These are phyloP conservation scores for Talaromyces stipitatus DNA, from an alignment of 495 filamentous ascomycete genomes.

Conservation along the genomic window DNA sequence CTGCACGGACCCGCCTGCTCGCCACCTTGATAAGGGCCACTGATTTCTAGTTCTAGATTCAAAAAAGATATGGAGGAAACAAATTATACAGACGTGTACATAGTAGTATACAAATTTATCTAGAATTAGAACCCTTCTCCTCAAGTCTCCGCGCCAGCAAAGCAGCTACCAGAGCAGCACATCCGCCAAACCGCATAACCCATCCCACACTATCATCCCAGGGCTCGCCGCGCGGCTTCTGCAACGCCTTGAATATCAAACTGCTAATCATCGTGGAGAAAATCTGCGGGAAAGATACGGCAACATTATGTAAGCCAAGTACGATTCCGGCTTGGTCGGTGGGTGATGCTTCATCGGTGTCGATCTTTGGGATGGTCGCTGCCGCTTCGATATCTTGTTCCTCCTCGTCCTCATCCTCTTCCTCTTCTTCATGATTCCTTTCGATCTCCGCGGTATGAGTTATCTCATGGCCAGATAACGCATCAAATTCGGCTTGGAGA, in stretches of 20 bases:
- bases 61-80: too few relatives aligned
- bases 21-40: background rate
- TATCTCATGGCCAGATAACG: background rate
- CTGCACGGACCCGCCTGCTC: background rate
- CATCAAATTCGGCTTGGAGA: slow-evolving; percentile 18
- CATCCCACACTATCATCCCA: slow-evolving; percentile 83
- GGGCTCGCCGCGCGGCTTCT: slow-evolving; percentile 73
- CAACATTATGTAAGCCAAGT: slow-evolving; percentile 86
- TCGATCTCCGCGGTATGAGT: background rate
- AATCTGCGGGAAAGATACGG: slow-evolving; percentile 80
- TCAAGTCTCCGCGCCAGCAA: slow-evolving; percentile 46
- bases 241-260: slow-evolving; percentile 69
- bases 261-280: slow-evolving; percentile 75
- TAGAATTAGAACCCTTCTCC: slow-evolving; percentile 18
- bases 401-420: slow-evolving; percentile 12
- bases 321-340: slow-evolving; percentile 82
- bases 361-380: background rate
- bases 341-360: slow-evolving; percentile 22
- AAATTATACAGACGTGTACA: too few relatives aligned
- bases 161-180: slow-evolving; percentile 70
- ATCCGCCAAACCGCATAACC: slow-evolving; percentile 72
- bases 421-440: background rate
- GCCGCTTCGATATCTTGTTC: slow-evolving; percentile 18
- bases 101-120: background rate
- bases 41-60: background rate